Conservation (phyloP, 2,329 filamentous ascomycete genomes). For the Penicillium sp. region DNA sequence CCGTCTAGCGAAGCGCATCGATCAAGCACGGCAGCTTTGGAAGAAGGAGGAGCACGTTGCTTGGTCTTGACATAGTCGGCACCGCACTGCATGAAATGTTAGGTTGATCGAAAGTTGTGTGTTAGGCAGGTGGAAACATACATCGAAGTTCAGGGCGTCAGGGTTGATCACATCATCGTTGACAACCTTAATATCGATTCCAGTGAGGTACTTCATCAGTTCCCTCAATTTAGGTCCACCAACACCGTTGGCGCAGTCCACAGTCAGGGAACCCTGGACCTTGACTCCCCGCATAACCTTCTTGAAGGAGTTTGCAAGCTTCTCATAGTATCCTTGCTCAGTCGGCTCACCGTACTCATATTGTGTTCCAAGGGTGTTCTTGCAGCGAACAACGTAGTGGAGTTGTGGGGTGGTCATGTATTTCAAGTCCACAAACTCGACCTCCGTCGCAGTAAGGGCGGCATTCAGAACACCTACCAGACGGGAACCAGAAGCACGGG, state of each 20-base stretch:
- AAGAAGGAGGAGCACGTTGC: constrained; percentile 76
- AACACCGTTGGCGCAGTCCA: constrained; percentile 95
- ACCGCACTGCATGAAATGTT: constrained; percentile 56
- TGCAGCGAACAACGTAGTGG: constrained; percentile 88
- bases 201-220: constrained; percentile 71
- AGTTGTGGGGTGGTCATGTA: constrained; percentile 94
- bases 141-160: constrained; percentile 78
- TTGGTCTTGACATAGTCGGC: constrained; percentile 97
- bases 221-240: constrained; percentile 84
- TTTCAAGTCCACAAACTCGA: constrained; percentile 74
- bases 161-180: constrained; percentile 90
- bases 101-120: constrained; percentile 3
- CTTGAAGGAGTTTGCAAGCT: constrained; percentile 75
- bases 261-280: constrained; percentile 63
- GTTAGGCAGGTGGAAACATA: constrained; percentile 37
- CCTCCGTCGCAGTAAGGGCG: constrained; percentile 65
- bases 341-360: constrained; percentile 81
- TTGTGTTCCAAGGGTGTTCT: constrained; percentile 82
- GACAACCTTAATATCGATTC: constrained; percentile 72
- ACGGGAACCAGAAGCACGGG: constrained; percentile 77
- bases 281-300: constrained; percentile 70
- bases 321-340: constrained; percentile 90
- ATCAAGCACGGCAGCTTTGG: constrained; percentile 64
- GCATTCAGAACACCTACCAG: constrained; percentile 71
- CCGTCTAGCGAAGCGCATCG: constrained; percentile 88